Percentiles rank a stretch among this genome's conserved stretches.
phyloP scores from a whole-genome alignment of 1,284 basidiomycete genomes.

The Porodaedalea pini region DNA sequence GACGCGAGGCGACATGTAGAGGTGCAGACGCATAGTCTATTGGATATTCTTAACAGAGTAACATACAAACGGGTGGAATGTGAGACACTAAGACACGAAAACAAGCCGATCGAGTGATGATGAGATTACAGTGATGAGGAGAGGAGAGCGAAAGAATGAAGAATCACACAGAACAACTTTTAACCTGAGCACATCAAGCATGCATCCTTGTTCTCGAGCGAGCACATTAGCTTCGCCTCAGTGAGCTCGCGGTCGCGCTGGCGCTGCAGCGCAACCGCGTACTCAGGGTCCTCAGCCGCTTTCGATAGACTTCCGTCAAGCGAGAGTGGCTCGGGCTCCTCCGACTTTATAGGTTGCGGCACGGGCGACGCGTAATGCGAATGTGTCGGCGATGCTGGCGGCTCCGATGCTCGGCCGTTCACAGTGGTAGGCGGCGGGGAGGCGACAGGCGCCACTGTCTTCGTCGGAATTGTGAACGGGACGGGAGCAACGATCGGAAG shows the following conservation, averaged over 20 bases:
- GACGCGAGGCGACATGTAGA: no score
- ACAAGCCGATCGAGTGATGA: conserved; percentile 1
- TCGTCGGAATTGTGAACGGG: conserved; percentile 34
- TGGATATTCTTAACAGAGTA: neutral
- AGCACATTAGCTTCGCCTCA: conserved; percentile 78
- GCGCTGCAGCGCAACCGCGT: conserved; percentile 74
- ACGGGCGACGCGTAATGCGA: conserved; percentile 22
- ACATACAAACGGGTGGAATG: no score
- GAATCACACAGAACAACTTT: conserved; percentile 24
- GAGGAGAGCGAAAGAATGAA: neutral
- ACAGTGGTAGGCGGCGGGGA: conserved; percentile 23
- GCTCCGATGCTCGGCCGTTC: conserved; percentile 21
- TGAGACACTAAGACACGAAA: no score
- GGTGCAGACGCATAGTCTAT: no score
- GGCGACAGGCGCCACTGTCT: conserved; percentile 29
- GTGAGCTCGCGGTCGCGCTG: conserved; percentile 76
- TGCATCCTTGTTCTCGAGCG: conserved; percentile 85
- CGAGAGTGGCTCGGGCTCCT: conserved; percentile 28
- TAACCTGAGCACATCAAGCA: conserved; percentile 83
- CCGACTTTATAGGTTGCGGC: conserved; percentile 20
- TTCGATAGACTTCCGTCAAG: conserved; percentile 45
- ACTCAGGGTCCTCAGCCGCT: conserved; percentile 74
- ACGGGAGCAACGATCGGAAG: conserved; percentile 34
- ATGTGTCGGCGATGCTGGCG: conserved; percentile 21
- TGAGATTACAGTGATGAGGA: neutral